These are phyloP conservation scores for Penicillium psychrosexuale DNA, from an alignment of 2,329 filamentous ascomycete species.

Conservation along the genomic window DNA sequence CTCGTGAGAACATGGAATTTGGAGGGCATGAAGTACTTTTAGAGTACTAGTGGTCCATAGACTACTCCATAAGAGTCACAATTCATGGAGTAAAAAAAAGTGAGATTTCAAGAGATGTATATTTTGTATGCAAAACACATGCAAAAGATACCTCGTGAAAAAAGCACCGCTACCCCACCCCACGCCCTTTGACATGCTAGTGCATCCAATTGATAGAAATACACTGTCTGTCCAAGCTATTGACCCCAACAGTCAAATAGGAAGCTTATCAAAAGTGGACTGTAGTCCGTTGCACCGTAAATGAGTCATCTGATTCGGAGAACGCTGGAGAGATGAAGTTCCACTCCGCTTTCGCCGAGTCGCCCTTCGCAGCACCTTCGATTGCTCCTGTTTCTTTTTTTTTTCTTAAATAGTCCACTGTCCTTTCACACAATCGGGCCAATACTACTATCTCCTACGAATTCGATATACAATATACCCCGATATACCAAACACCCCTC, in stretches of 20 bases:
- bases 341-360: conserved; percentile 10
- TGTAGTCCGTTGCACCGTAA: not conserved
- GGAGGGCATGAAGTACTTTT: not conserved
- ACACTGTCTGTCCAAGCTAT: not conserved
- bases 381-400: not conserved
- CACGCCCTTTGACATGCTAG: not conserved
- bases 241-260: not conserved
- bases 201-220: not conserved
- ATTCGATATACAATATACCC: not conserved
- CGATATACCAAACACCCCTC: not conserved
- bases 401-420: not conserved
- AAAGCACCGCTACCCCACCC: not conserved
- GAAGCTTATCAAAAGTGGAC: not conserved
- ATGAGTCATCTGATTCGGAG: conserved; percentile 8
- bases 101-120: not conserved
- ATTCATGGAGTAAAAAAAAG: too few species aligned
- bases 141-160: not conserved
- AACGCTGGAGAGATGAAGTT: not conserved
- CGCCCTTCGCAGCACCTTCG: not conserved
- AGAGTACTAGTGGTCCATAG: not conserved
- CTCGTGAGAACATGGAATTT: not conserved
- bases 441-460: not conserved
- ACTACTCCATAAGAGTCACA: too few species aligned
- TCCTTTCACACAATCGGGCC: not conserved
- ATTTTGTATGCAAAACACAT: not conserved